These are phyloP conservation scores for Phaseolus lunatus DNA, from an alignment of 306 rosid genomes.

Conservation along the genomic window DNA sequence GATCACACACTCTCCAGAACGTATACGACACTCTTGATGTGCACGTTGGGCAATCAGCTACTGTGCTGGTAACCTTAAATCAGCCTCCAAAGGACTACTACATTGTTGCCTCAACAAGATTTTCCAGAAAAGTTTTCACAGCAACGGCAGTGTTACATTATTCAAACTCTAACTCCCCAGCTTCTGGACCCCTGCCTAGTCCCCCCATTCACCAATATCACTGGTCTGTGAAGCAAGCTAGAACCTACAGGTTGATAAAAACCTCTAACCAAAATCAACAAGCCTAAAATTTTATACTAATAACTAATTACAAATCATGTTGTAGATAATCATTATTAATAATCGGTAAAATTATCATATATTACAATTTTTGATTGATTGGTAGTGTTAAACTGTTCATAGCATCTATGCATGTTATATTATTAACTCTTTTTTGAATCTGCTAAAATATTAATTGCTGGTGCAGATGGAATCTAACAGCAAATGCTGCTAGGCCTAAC, in stretches of 20 bases:
- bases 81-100: conserved; percentile 85
- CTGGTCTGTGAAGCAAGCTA: conserved; percentile 93
- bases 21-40: conserved; percentile 87
- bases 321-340: background rate
- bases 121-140: conserved; percentile 63
- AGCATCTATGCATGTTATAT: background rate
- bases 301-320: background rate
- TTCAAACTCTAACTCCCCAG: conserved; percentile 76
- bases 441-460: conserved; percentile 25
- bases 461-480: conserved; percentile 92
- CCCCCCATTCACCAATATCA: conserved; percentile 64
- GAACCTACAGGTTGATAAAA: conserved; percentile 72
- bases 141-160: conserved; percentile 79
- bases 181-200: conserved; percentile 82
- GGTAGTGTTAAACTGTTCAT: background rate
- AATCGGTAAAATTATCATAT: background rate
- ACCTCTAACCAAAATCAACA: background rate
- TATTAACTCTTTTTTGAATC: background rate
- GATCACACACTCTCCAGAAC: conserved; percentile 86
- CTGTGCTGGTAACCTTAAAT: conserved; percentile 79
- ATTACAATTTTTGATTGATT: background rate
- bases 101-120: conserved; percentile 88
- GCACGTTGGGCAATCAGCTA: conserved; percentile 88
- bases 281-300: background rate
- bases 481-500: conserved; percentile 98